A percentile compares a stretch with the other conserved stretches of the same genome.
phyloP scores from a whole-genome alignment of 164 flowering plant species.

The Magnolia officinalis region DNA sequence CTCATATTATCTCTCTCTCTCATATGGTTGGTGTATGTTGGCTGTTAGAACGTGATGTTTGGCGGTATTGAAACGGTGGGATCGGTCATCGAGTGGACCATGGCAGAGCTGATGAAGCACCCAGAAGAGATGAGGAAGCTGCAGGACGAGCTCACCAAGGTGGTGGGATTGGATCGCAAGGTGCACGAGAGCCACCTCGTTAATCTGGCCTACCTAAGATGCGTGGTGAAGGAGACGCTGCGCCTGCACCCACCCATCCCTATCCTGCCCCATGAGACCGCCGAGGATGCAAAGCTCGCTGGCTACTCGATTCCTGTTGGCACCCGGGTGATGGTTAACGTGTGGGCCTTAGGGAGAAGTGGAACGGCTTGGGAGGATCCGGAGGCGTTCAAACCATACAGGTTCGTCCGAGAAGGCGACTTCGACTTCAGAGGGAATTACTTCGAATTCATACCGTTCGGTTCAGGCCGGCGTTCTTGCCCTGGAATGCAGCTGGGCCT shows the following conservation, averaged over 20 bases:
- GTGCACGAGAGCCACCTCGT: slow-evolving; percentile 64
- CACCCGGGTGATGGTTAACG: slow-evolving; percentile 61
- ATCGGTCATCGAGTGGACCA: slow-evolving; percentile 82
- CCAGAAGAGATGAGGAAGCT: slow-evolving; percentile 56
- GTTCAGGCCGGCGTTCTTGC: slow-evolving; percentile 84
- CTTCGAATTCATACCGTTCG: slow-evolving; percentile 82
- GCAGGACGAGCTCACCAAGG: slow-evolving; percentile 58
- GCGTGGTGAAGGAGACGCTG: slow-evolving; percentile 55
- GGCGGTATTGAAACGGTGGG: slow-evolving; percentile 94
- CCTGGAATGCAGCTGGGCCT: slow-evolving; percentile 90
- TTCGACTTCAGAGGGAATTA: slow-evolving; percentile 63
- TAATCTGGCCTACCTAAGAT: slow-evolving; percentile 52
- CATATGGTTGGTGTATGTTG: background rate
- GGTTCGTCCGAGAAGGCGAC: slow-evolving; percentile 46
- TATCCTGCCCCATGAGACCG: slow-evolving; percentile 70
- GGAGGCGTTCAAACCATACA: slow-evolving; percentile 41
- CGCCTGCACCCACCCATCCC: slow-evolving; percentile 92
- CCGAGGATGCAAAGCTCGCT: slow-evolving; percentile 47
- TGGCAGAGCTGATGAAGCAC: slow-evolving; percentile 64
- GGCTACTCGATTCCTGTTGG: slow-evolving; percentile 62
- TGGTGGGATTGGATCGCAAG: slow-evolving; percentile 50
- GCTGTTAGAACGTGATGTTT: slow-evolving; percentile 73
- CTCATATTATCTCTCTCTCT: background rate
- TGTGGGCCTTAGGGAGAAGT: slow-evolving; percentile 71
- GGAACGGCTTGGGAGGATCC: slow-evolving; percentile 60